Conservation (phyloP, 306 rosid species). For the Prunus davidiana region DNA sequence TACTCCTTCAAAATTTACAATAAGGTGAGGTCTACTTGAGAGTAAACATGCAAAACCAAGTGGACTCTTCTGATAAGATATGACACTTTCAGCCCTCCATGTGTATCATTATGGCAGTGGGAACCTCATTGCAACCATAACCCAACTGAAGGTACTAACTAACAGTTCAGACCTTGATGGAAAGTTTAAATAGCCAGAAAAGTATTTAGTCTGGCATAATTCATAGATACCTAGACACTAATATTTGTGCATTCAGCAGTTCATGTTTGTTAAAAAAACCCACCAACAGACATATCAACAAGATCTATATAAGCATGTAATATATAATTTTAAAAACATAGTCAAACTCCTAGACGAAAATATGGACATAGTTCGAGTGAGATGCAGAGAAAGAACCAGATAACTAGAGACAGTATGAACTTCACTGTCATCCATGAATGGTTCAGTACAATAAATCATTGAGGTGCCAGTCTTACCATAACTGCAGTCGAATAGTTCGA, state of each 20-base stretch:
- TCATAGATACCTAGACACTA: background rate
- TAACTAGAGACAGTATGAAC: background rate
- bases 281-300: background rate
- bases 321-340: background rate
- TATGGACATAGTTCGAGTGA: background rate
- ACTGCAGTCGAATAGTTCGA: conserved; percentile 49
- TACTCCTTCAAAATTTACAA: background rate
- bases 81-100: background rate
- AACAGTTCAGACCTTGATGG: background rate
- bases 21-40: background rate
- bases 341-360: no score
- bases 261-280: background rate
- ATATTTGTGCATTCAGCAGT: background rate
- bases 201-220: background rate
- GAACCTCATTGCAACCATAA: background rate
- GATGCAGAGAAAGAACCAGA: background rate
- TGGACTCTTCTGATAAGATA: background rate
- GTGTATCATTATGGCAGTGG: background rate
- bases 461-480: conserved; percentile 30
- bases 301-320: no score
- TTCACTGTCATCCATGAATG: background rate
- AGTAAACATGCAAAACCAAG: background rate
- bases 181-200: background rate
- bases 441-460: background rate
- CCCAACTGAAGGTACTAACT: background rate